Evolutionary conservation across 2,329 filamentous ascomycete species (phyloP).

Genomic region (Tolypocladium ovalisporum): DNA sequence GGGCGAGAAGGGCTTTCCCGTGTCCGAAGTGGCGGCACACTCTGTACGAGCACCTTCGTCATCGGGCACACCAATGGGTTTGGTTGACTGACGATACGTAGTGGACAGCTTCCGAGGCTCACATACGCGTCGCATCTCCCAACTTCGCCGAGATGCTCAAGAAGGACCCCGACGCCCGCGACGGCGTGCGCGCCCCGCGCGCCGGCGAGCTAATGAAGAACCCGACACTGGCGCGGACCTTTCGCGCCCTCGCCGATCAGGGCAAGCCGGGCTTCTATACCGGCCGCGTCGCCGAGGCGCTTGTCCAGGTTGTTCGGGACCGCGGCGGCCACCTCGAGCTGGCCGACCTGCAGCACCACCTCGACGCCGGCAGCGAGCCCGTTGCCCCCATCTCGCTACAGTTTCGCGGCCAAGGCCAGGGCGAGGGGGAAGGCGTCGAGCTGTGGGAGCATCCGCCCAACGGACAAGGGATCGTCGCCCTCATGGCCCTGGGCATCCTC

Average conservation of each 20-base stretch:
- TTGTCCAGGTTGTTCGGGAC: constrained; percentile 67
- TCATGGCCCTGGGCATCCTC: constrained; percentile 89
- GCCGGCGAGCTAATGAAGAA: constrained; percentile 87
- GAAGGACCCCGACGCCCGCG: constrained; percentile 52
- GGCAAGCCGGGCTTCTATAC: constrained; percentile 89
- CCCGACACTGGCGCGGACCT: constrained; percentile 69
- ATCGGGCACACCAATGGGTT: fast-evolving
- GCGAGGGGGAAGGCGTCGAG: constrained; percentile 47
- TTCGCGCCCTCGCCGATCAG: constrained; percentile 63
- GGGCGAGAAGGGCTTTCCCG: constrained; percentile 80
- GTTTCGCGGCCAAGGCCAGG: constrained; percentile 53
- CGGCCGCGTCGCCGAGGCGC: constrained; percentile 68
- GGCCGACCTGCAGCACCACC: constrained; percentile 71
- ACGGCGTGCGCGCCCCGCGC: constrained; percentile 62
- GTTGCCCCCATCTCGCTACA: constrained; percentile 76
- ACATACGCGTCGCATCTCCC: constrained; percentile 63
- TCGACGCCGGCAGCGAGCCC: constrained; percentile 57
- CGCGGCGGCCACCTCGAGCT: constrained; percentile 69
- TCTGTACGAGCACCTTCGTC: constrained; percentile 40
- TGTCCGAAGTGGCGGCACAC: constrained; percentile 64
- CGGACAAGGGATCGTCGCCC: constrained; percentile 86
- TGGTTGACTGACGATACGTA: constrained; percentile 21
- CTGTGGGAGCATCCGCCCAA: constrained; percentile 97
- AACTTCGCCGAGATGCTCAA: constrained; percentile 86
- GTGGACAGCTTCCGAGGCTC: constrained; percentile 60